Base-by-base conservation (phyloP, 495 filamentous ascomycete species). In the Trichocladium uniseriatum region DNA sequence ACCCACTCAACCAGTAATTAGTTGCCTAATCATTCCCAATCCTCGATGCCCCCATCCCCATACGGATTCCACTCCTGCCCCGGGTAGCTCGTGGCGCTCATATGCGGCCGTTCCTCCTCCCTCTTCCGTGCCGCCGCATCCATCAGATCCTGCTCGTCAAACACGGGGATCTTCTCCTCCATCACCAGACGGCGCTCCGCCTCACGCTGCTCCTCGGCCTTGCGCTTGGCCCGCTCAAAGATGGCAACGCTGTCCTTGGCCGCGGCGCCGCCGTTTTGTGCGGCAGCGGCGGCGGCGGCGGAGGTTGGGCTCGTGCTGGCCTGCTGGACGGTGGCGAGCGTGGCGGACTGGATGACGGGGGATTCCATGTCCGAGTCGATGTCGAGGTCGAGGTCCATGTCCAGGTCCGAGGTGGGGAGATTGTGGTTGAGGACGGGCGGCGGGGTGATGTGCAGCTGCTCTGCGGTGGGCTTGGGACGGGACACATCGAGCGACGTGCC, bases 31-130 rank as follows among this genome's bases (percentile, higher is more conserved):
- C 32, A 45, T 8, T 49, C 40, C 49, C 50, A 59, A 18, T 55
- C 56, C 37, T 66, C 58, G 51, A 38, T 58, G 37, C 44, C 62
- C 9, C 53, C 57, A 40, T 55, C 55, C 13, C 50, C 71, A 51
- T 75, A 78, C 14, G 86, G 85, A 61, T 79, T 80, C 86, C 86
- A 90, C 66, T 87, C 86, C 69, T 89, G 84, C 1, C 86, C 86
- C 2, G 86, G 86, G 59, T 88, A 91, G 22, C 81, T 79, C 10
- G 86, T 89, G 7, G 84, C 81, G 36, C 74, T 84, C 86, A 91
- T 91, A 28, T 75, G 61, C 19, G 83, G 80, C 21, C 69, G 65
- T 2, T 73, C 74, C 15, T 79, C 75, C 32, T 77, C 72, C 22
- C 66, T 67, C 36, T 70, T 56, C 44, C 57, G 56, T 45, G 64